Evolutionary conservation across 306 rosid species (phyloP), one percentile per base, ranked within the genome.

Genomic region (Vigna reflexopilosa): DNA sequence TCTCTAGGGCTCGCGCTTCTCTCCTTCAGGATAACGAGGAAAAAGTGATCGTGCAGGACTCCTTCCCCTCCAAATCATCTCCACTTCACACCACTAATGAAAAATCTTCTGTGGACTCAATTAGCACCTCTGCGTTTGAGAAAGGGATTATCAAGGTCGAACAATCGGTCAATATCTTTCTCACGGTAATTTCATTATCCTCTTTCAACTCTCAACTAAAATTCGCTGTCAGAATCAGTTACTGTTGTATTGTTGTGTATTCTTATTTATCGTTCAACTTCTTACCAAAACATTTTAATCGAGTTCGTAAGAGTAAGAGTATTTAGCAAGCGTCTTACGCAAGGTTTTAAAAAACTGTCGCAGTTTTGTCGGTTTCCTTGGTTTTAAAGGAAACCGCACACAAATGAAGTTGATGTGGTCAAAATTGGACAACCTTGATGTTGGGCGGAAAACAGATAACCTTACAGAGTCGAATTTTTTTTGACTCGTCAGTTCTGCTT

Each of bases 91-190:
- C 85, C 24, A 57, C 73, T 42, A 1, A 26, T 28, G 77, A 56
- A 58, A 67, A 73, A 26, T 55, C 57, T 66, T 76, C 51, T 22
- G 76, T 11, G 4, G 82, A 73, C 7, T 42, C 81, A n/a, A 36
- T 72, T 15, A 77, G 52, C 16, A 73, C 50, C 84, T 77, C 91
- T 81, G 70, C 79, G 9, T 74, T 88, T 28, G 96, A 91, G 78
- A 87, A 76, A 34, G 85, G 83, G 82, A 84, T 86, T 59, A 86
- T 95, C 74, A 93, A 90, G 81, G 20, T 85, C 56, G 99, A 95
- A 85, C 97, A 95, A 76, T 86, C 96, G 24, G 22, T 90, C 44
- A 95, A 95, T 84, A 81, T 91, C 56, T 77, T 93, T 69, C 98
- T 95, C 55, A 95, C 99, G 90, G 99, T 95, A 84, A 76, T 20